Base-by-base conservation (phyloP, 345 rosid genomes). In the Ricinus communis region DNA sequence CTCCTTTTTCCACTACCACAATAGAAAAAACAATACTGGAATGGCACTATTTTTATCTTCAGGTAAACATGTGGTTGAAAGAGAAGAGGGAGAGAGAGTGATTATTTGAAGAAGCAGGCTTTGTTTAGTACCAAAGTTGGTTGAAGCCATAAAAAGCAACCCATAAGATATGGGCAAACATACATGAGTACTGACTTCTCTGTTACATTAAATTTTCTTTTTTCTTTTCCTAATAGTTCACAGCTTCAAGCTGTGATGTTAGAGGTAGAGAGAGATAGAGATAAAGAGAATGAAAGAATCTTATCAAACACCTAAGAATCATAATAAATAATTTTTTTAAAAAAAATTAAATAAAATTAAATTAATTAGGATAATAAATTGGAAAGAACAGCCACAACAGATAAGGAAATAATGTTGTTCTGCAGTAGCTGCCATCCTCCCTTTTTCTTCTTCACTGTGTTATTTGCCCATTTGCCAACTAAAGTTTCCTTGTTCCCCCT, bases 351-450 rank as follows among this genome's bases (percentile, higher is more conserved):
- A 52, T 56, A 47, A 64, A 60, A 62, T 51, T 5, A 14, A 70
- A 60, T 18, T 1, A 24, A 31, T 22, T 13, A 63, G 10, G 45
- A 21, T 52, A 8, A 52, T 49, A 49, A 64, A 49, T 18, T 8
- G 74, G 73, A 70, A 78, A 83, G 64, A 66, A 59, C 16, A 70
- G 79, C 85, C 81, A 72, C 77, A 63, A 43, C 86, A 83, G 87
- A 85, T 73, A 66, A 78, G 73, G 76, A 74, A 78, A 81, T 82
- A 79, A 82, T 73, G 76, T 82, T 87, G 87, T 54, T 79, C 82
- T 82, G 87, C 67, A 76, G 79, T 83, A 80, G 86, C 84, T 64
- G n/a, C 60, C 74, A 58, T 52, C 73, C 52, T 27, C 73, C 74
- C 18, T 51, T 69, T 65, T 71, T 70, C 56, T 67, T 71, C 22